Percentiles rank a stretch among this genome's conserved stretches.
These are phyloP conservation scores for Leccinum disarticulatum DNA, from an alignment of 768 basidiomycete genomes.

Conservation along the genomic window DNA sequence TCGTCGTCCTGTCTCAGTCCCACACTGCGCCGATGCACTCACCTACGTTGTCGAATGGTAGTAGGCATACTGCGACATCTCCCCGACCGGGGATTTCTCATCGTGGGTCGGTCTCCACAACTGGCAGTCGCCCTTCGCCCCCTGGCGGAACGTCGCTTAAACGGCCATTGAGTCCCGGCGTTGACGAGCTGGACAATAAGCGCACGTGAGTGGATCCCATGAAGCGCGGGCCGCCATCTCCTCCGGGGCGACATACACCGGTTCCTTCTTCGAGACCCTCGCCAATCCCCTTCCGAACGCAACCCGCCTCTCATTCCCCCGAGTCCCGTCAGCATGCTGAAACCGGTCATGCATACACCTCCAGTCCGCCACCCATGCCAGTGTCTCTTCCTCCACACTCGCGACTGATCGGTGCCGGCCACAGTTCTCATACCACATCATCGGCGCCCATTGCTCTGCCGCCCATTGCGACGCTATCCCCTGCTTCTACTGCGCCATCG, in stretches of 20 bases:
- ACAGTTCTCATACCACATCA: constrained; percentile 38
- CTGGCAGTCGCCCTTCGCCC: constrained; percentile 64
- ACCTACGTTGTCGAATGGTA: constrained; percentile 58
- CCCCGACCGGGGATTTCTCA: constrained; percentile 50
- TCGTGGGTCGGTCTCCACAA: constrained; percentile 68
- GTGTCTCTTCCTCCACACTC: constrained; percentile 73
- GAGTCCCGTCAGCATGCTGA: constrained; percentile 52
- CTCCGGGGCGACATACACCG: constrained; percentile 53
- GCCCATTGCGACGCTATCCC: constrained; percentile 68
- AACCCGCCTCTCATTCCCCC: constrained; percentile 67
- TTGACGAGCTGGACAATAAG: constrained; percentile 62
- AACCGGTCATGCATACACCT: constrained; percentile 37
- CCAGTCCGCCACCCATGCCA: constrained; percentile 54
- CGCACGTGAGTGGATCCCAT: constrained; percentile 58
- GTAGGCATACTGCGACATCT: constrained; percentile 49
- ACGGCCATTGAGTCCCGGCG: constrained; percentile 65
- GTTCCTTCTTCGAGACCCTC: constrained; percentile 63
- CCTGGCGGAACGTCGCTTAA: constrained; percentile 54
- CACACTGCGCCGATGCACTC: constrained; percentile 43
- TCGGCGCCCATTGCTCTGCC: constrained; percentile 56
- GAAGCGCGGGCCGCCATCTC: constrained; percentile 54
- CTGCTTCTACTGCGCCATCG: constrained; percentile 56
- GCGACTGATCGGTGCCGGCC: constrained; percentile 60
- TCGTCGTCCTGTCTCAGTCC: constrained; percentile 65
- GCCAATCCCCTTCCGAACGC: constrained; percentile 72